Base-by-base conservation (phyloP, 139 green algal genomes). In the Bryopsis sp. region DNA sequence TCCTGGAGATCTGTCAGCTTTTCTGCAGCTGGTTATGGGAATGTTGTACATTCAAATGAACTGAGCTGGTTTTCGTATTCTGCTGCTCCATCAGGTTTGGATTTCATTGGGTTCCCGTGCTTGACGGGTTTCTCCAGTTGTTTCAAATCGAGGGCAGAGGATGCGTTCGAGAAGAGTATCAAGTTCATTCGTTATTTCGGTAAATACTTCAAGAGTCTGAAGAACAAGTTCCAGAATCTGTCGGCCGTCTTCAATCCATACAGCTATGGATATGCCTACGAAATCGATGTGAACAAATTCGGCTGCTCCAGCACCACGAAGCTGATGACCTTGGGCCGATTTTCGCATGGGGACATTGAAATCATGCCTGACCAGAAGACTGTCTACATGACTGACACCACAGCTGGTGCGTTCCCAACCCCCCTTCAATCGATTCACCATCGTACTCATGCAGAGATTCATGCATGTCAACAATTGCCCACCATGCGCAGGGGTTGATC, bases 271-370 rank as follows among this genome's bases (percentile, higher is more conserved):
- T 79, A 76, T 47, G 29, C 60, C 29, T 72, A 67, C 39, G 70
- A 79, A 68, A 46, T 74, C 28, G 47, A 59, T 34, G 19, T 78
- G 32, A 64, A 63, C 32, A 46, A 54, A 6, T 54, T 48, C 59
- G 50, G 50, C 34, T 74, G 54, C 5, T 2, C n/a, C 32, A 28
- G 32, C 35, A 35, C 62, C 15, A 57, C 33, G 26, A 81, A 81
- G 76, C 39, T 68, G 50, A 76, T 74, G 68, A 69, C 68, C 1
- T 59, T 81, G 46, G 76, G 76, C 47, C 72, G 76, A 37, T 66
- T 72, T 37, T 59, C 72, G 48, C 64, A 58, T 11, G 76, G 76
- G 63, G 50, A 73, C 47, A 65, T 43, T 0, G 5, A 50, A 1
- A 61, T 75, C 24, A 80, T 80, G 74, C 62, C 70, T 4, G 74